These are phyloP conservation scores for Paxillus ammoniavirescens DNA, from an alignment of 768 basidiomycete genomes.

Conservation along the genomic window DNA sequence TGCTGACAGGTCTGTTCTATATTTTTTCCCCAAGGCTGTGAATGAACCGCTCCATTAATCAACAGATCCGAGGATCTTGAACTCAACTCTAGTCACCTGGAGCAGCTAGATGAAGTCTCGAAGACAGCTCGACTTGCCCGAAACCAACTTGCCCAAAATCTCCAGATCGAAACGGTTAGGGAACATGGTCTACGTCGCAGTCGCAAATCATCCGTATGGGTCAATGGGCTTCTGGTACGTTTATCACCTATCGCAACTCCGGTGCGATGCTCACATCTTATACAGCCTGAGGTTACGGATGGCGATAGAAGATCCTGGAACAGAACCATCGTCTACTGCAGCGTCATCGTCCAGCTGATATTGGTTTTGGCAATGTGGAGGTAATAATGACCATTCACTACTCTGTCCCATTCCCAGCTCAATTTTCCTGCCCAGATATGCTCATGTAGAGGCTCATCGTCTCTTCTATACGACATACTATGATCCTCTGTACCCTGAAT, in stretches of 20 bases:
- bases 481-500: slow-evolving; percentile 74
- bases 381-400: slow-evolving; percentile 35
- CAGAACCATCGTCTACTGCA: slow-evolving; percentile 35
- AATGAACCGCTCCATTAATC: slow-evolving; percentile 4
- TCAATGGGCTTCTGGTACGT: slow-evolving; percentile 39
- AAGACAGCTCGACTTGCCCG: slow-evolving; percentile 50
- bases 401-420: slow-evolving; percentile 3
- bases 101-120: slow-evolving; percentile 54
- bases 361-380: slow-evolving; percentile 55
- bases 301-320: slow-evolving; percentile 19
- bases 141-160: slow-evolving; percentile 40
- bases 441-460: slow-evolving; percentile 46
- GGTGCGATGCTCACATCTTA: slow-evolving; percentile 8
- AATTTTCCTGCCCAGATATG: slow-evolving; percentile 36
- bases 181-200: slow-evolving; percentile 36
- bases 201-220: slow-evolving; percentile 36
- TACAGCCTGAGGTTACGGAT: slow-evolving; percentile 19
- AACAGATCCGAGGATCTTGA: slow-evolving; percentile 38
- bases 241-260: neutral
- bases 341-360: slow-evolving; percentile 43
- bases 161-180: slow-evolving; percentile 39
- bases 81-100: slow-evolving; percentile 44
- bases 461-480: slow-evolving; percentile 74
- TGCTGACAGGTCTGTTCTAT: slow-evolving; percentile 47
- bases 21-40: slow-evolving; percentile 1